phyloP scores from a whole-genome alignment of 1,284 basidiomycete species.

The Trichosporon sp. region DNA sequence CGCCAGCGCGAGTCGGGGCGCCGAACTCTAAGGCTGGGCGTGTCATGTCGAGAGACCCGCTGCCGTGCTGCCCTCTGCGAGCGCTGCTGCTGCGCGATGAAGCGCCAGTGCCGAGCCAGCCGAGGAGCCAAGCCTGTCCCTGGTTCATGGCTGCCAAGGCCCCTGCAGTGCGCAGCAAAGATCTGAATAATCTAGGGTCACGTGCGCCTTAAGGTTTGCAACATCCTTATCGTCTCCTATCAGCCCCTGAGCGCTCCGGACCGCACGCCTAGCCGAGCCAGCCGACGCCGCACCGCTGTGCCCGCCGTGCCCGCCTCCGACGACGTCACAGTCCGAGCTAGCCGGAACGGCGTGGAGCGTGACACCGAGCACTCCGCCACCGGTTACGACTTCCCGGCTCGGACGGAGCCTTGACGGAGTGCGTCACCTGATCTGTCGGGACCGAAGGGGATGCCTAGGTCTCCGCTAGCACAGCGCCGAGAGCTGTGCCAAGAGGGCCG shows the following conservation, averaged over 20 bases:
- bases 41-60: too few species aligned
- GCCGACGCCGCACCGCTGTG: not conserved
- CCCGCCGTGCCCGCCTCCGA: not conserved
- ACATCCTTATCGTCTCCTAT: not conserved
- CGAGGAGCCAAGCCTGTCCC: not conserved
- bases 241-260: not conserved
- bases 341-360: not conserved
- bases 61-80: too few species aligned
- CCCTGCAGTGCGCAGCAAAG: not conserved
- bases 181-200: not conserved
- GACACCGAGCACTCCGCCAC: too few species aligned
- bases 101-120: not conserved
- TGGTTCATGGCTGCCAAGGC: not conserved
- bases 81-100: too few species aligned
- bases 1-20: not conserved
- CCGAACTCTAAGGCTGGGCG: not conserved
- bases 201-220: not conserved
- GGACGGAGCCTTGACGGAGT: not conserved
- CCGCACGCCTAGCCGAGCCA: not conserved
- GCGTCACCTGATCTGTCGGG: not conserved
- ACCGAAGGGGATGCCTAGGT: not conserved
- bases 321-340: not conserved
- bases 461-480: not conserved
- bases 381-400: not conserved
- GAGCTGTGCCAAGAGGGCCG: not conserved